A percentile compares a stretch with the other conserved stretches of the same genome.
phyloP scores from a whole-genome alignment of 2,329 filamentous ascomycete genomes.

The Apiospora saccharicola region DNA sequence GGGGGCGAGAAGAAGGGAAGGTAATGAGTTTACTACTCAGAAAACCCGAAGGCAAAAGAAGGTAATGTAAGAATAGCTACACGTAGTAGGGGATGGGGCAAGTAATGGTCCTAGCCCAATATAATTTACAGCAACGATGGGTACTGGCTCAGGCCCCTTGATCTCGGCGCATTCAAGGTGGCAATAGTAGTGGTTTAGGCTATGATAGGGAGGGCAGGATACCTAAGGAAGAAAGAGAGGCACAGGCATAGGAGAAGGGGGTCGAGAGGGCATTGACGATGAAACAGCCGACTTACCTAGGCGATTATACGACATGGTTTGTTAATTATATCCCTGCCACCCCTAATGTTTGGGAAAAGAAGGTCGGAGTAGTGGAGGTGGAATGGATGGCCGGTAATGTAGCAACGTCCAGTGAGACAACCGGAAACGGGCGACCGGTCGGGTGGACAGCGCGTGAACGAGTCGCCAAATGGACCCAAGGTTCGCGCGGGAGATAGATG shows the following conservation, averaged over 20 bases:
- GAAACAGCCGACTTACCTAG: constrained; percentile 24
- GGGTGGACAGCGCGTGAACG: neutral
- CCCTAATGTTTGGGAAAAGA: constrained; percentile 21
- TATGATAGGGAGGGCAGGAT: constrained; percentile 1
- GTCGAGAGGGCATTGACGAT: constrained; percentile 17
- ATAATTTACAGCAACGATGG: neutral
- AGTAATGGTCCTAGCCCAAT: neutral
- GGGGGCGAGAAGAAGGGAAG: constrained; percentile 2
- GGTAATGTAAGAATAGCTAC: neutral
- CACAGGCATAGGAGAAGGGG: constrained; percentile 12
- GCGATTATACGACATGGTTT: constrained; percentile 26
- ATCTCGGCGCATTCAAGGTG: constrained; percentile 10
- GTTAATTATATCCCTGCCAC: constrained; percentile 14
- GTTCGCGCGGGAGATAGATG: neutral
- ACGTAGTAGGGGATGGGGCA: neutral
- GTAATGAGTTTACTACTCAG: neutral
- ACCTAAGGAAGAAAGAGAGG: neutral
- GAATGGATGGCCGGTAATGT: neutral
- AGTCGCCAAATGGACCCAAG: neutral
- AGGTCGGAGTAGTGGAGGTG: constrained; percentile 8
- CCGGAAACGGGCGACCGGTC: neutral
- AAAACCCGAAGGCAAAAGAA: constrained; percentile 11
- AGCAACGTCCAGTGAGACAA: neutral
- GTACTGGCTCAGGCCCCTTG: neutral
- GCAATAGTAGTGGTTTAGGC: constrained; percentile 3